Evolutionary conservation across 768 basidiomycete genomes (phyloP), one percentile per base, ranked within the genome.

Genomic region (Collybiopsis confluens): DNA sequence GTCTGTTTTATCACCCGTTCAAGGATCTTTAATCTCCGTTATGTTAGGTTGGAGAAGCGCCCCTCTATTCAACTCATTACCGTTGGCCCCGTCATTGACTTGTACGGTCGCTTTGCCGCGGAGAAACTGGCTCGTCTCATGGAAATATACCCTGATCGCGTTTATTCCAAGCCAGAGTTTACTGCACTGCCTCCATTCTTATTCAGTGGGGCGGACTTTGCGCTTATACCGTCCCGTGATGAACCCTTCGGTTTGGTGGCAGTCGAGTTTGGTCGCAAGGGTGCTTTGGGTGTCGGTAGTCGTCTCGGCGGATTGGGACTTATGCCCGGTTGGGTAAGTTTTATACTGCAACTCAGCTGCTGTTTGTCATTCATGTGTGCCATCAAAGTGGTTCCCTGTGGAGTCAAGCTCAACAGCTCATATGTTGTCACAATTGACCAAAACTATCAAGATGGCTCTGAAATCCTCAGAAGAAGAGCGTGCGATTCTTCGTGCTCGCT

Each of bases 211-310:
- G 94, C 94, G 33, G 94, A 97, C 67, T 97, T 97, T 58, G 94
- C 94, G 28, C 72, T 97, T 56, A 97, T 97, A 61, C 94, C 94
- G 13, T 97, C 94, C 49, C 88, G 94, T 70, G 94, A 97, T 65
- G 94, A 97, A 64, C 94, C 94, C 2, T 97, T 97, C 70, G 94
- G 94, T 74, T 74, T 97, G 44, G 93, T 96, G 35, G 93, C 94
- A 46, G 94, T 97, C 61, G 94, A 96, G 67, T 97, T 97, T 70
- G 94, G 94, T 68, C 78, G 94, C 60, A 97, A 97, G 70, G 94
- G 94, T 77, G 94, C 94, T 54, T 81, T 97, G 51, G 94, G 94
- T 73, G 94, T 97, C 59, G 94, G 94, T 59, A 85, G 88, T 74
- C 90, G 94, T 62, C 79, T 97, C 24, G 94, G 94, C 65, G 94